Evolutionary conservation across 306 rosid species (phyloP).

Genomic region (Sicyos edulis): DNA sequence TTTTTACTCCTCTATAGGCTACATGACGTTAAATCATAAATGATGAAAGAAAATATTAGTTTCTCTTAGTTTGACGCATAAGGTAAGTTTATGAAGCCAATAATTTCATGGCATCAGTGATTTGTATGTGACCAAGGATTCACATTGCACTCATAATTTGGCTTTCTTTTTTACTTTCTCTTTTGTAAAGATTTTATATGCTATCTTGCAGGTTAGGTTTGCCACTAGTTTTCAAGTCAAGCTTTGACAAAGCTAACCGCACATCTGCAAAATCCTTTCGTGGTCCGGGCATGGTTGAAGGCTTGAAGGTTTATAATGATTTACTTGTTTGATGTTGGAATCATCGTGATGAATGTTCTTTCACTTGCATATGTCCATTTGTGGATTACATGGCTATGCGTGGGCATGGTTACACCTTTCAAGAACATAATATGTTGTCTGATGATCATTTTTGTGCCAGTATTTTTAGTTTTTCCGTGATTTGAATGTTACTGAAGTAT

Average conservation of each 20-base stretch:
- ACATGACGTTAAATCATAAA: not conserved
- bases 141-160: not conserved
- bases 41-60: not conserved
- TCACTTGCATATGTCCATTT: constrained; percentile 8
- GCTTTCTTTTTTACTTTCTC: not conserved
- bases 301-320: constrained; percentile 59
- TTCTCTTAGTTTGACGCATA: not conserved
- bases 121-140: not conserved
- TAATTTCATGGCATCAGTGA: not conserved
- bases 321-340: constrained; percentile 18
- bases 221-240: constrained; percentile 89
- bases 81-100: not conserved
- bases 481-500: not conserved
- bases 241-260: constrained; percentile 95
- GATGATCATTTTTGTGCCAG: constrained; percentile 2
- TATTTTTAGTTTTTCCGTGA: not conserved
- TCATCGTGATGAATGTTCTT: constrained; percentile 24
- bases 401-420: not conserved
- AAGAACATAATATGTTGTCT: not conserved
- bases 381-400: not conserved
- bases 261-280: constrained; percentile 94
- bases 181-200: not conserved
- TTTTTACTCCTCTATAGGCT: not conserved
- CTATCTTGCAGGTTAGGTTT: constrained; percentile 64
- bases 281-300: constrained; percentile 89